Evolutionary conservation across 2,329 filamentous ascomycete genomes (phyloP).

Genomic region (Colletotrichum cordylinicola): DNA sequence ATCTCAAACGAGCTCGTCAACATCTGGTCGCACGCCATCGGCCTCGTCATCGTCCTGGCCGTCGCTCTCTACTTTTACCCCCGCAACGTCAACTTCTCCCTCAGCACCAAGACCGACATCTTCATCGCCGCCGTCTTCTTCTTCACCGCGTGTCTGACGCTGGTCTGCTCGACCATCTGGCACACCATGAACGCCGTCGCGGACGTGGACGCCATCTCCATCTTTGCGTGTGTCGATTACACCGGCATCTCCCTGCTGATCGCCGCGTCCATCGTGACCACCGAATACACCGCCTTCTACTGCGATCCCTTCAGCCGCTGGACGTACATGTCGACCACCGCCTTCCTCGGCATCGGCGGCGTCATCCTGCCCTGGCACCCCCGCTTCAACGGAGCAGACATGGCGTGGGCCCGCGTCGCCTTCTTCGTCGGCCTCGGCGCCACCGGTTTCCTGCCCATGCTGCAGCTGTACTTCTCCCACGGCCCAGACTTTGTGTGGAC

Average conservation of each 20-base stretch:
- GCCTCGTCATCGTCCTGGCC: conserved; percentile 84
- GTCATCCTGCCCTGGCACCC: conserved; percentile 97
- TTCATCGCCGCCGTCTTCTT: conserved; percentile 95
- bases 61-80: conserved; percentile 98
- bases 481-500: conserved; percentile 82
- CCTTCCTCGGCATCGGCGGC: conserved; percentile 81
- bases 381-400: conserved; percentile 88
- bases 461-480: conserved; percentile 81
- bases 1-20: conserved; percentile 95
- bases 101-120: conserved; percentile 87
- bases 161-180: conserved; percentile 95
- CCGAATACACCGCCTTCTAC: conserved; percentile 98
- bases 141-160: conserved; percentile 91
- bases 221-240: conserved; percentile 98
- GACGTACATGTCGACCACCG: conserved; percentile 84
- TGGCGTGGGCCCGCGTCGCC: conserved; percentile 89
- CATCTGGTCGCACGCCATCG: conserved; percentile 95
- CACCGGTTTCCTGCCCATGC: conserved; percentile 87
- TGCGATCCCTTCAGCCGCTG: conserved; percentile 90
- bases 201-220: conserved; percentile 86
- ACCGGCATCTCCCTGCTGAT: conserved; percentile 96
- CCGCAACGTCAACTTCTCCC: conserved; percentile 81
- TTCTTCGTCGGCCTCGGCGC: conserved; percentile 89
- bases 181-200: conserved; percentile 99
- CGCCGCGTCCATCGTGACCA: conserved; percentile 95